Percentiles rank a stretch among this genome's conserved stretches.
These are phyloP conservation scores for Fusarium sp. DNA, from an alignment of 2,329 filamentous ascomycete genomes.

Conservation along the genomic window DNA sequence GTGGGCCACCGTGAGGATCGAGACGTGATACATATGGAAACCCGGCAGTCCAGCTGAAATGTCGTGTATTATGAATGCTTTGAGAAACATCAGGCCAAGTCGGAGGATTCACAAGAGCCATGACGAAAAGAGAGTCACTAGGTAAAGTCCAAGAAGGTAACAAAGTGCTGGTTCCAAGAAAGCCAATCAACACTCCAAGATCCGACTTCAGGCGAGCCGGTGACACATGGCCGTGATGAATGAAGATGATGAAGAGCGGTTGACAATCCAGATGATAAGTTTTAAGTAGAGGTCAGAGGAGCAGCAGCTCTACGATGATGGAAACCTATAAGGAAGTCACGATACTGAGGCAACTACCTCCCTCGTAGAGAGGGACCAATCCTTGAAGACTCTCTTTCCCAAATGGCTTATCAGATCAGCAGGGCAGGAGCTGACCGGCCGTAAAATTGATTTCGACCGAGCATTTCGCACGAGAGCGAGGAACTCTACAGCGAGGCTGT, in stretches of 20 bases:
- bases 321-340: constrained; percentile 14
- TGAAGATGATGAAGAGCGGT: constrained; percentile 49
- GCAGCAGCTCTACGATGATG: neutral
- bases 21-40: constrained; percentile 20
- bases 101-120: constrained; percentile 51
- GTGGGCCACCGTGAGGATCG: constrained; percentile 3
- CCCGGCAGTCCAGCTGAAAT: constrained; percentile 53
- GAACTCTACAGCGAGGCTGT: constrained; percentile 6
- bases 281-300: neutral
- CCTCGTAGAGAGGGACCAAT: neutral
- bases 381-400: constrained; percentile 13
- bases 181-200: constrained; percentile 55
- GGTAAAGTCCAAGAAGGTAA: constrained; percentile 50
- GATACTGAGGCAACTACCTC: neutral
- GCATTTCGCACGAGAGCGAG: constrained; percentile 5
- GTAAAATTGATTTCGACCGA: constrained; percentile 11
- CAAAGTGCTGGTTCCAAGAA: constrained; percentile 57
- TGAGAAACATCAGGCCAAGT: constrained; percentile 52
- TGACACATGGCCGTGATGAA: constrained; percentile 55
- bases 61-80: constrained; percentile 55
- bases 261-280: neutral
- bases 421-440: constrained; percentile 8
- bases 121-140: constrained; percentile 47
- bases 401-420: neutral
- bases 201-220: constrained; percentile 42